Evolutionary conservation across 805 yeast species (phyloP), one percentile per base, ranked within the genome.

Genomic region (Priceomyces carsonii): DNA sequence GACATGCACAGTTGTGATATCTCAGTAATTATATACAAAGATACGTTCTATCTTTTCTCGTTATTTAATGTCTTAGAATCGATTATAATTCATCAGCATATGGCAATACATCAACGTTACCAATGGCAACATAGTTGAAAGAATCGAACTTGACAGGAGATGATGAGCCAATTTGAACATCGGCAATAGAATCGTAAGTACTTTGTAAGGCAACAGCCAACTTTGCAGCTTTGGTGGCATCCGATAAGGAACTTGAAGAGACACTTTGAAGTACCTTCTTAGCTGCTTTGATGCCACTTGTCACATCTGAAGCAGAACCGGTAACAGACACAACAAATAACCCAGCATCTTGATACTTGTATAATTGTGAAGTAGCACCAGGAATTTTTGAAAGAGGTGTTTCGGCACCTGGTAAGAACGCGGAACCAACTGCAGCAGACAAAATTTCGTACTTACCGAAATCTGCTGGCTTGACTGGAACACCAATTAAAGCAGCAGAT

Each of bases 121-220:
- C 99, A 44, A 87, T 82, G 45, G 93, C 96, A 47, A 83, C 93
- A 57, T 85, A 82, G 71, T 82, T 88, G 72, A 81, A 82, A 56
- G 79, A 79, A 46, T 73, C 74, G 42, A 84, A 52, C 55, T 75
- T 70, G 40, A 48, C 57, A 30, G 57, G 53, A 45, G 55, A 47
- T 33, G 63, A 57, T 29, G 65, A 61, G 38, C 59, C 57, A 25
- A 68, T 51, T 39, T 59, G 50, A 39, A 59, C 47, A 15, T 47
- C 48, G 25, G 52, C 45, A 30, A 69, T 65, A 45, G 45, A 31
- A 41, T 56, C 65, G 45, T 55, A 56, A 22, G 61, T 47, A 26
- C 62, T 51, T 55, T 69, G 71, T 55, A 69, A 66, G 21, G 73
- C 74, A 35, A 55, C 52, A 23, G 68, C 50, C 50, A 69, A 64